Percentiles rank a stretch among this genome's conserved stretches.
Evolutionary conservation across 2,329 filamentous ascomycete species (phyloP).

Genomic region (Ascochyta lentis): DNA sequence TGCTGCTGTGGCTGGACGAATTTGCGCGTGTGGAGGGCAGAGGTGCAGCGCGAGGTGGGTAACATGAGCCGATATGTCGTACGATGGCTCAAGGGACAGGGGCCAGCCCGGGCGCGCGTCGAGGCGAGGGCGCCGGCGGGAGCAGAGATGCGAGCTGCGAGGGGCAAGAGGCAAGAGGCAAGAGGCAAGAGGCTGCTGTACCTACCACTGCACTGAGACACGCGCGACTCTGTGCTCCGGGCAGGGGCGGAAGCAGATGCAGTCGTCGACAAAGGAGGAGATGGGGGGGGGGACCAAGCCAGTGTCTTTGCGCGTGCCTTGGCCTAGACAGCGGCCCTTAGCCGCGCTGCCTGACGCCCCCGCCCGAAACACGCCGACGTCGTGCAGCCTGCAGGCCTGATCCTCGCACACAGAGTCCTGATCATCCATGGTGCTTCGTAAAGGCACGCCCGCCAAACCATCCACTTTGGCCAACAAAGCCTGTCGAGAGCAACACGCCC

Average conservation of each 20-base stretch:
- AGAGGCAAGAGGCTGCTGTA: neutral
- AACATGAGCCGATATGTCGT: slow-evolving; percentile 12
- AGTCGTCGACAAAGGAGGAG: slow-evolving; percentile 6
- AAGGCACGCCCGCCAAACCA: neutral
- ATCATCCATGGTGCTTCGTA: neutral
- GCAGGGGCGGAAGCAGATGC: neutral
- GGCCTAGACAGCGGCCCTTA: neutral
- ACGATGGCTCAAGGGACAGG: slow-evolving; percentile 2
- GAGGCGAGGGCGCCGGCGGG: neutral
- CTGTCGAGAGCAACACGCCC: neutral
- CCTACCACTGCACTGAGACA: slow-evolving; percentile 5
- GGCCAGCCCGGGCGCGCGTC: neutral
- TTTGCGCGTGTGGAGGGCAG: slow-evolving; percentile 2
- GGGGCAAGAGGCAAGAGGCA: too few relatives aligned
- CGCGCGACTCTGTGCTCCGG: neutral
- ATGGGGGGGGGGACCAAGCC: neutral
- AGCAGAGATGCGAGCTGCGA: neutral
- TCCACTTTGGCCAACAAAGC: neutral
- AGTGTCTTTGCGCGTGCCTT: slow-evolving; percentile 12
- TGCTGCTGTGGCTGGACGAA: slow-evolving; percentile 1
- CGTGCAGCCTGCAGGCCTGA: slow-evolving; percentile 10
- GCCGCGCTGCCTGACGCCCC: slow-evolving; percentile 4
- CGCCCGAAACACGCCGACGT: slow-evolving; percentile 4
- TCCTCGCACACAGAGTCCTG: neutral
- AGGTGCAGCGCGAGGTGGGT: slow-evolving; percentile 13